Conservation (phyloP, 306 rosid genomes). For the Pyrus bretschneideri region DNA sequence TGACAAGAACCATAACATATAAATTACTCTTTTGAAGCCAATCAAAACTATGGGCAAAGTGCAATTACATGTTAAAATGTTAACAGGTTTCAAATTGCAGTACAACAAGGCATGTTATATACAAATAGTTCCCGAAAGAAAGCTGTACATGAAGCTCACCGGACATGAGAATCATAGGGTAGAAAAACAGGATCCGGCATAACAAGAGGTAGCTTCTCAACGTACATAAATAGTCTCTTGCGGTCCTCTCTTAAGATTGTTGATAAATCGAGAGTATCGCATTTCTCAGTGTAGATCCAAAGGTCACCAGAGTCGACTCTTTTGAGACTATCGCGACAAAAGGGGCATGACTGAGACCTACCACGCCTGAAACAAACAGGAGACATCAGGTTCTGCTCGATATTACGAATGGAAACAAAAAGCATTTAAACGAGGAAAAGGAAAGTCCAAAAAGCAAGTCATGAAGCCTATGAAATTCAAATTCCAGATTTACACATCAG, state of each 20-base stretch:
- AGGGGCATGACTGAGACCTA: slow-evolving; percentile 86
- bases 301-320: slow-evolving; percentile 74
- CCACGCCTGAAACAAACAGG: slow-evolving; percentile 42
- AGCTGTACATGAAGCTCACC: slow-evolving; percentile 30
- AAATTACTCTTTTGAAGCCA: background rate
- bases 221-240: slow-evolving; percentile 65
- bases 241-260: slow-evolving; percentile 59
- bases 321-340: slow-evolving; percentile 75
- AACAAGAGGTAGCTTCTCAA: slow-evolving; percentile 61
- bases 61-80: slow-evolving; percentile 6
- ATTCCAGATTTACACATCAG: background rate
- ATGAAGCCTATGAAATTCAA: background rate
- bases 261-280: slow-evolving; percentile 47
- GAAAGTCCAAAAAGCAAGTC: background rate
- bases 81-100: slow-evolving; percentile 10
- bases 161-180: slow-evolving; percentile 48
- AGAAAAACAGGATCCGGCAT: slow-evolving; percentile 51
- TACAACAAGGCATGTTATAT: slow-evolving; percentile 19
- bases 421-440: background rate
- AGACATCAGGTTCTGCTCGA: slow-evolving; percentile 1
- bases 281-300: slow-evolving; percentile 67
- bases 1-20: background rate
- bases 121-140: slow-evolving; percentile 7
- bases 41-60: slow-evolving; percentile 10
- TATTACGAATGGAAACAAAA: background rate